Percentiles rank a stretch among this genome's conserved stretches.
These are phyloP conservation scores for Pelargonium citronellum DNA, from an alignment of 441 rosid genomes.

Conservation along the genomic window DNA sequence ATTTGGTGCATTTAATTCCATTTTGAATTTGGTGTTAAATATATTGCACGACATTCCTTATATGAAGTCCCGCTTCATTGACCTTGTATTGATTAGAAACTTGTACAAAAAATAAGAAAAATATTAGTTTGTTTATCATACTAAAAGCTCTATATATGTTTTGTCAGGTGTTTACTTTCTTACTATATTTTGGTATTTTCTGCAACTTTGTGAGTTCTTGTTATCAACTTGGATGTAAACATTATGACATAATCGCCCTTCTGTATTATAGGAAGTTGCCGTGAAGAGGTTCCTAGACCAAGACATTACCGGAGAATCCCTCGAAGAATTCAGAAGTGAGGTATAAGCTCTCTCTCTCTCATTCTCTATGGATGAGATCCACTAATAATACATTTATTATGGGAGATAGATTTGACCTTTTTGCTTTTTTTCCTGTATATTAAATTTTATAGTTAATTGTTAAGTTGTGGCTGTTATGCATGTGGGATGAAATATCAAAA, in stretches of 20 bases:
- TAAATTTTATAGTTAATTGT: no score
- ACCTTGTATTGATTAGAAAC: not conserved
- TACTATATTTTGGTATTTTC: not conserved
- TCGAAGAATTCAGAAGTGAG: constrained; percentile 72
- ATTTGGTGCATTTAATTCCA: not conserved
- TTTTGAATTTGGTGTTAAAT: not conserved
- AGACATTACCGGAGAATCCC: constrained; percentile 54
- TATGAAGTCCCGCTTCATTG: not conserved
- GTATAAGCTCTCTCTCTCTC: constrained; percentile 22
- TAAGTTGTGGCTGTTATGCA: no score
- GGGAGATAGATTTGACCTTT: no score
- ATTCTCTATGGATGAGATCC: not conserved
- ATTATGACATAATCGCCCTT: constrained; percentile 8
- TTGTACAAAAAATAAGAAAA: not conserved
- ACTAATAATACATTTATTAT: not conserved
- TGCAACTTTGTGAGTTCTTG: not conserved
- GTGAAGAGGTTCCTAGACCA: constrained; percentile 73
- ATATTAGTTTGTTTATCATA: not conserved
- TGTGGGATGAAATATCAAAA: no score
- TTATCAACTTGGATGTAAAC: not conserved
- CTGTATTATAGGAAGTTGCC: constrained; percentile 56
- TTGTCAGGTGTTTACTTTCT: not conserved
- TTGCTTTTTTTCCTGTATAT: no score
- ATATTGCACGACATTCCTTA: not conserved
- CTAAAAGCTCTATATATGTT: not conserved